phyloP scores from a whole-genome alignment of 441 rosid species.

The Pelargonium fulgidum region DNA sequence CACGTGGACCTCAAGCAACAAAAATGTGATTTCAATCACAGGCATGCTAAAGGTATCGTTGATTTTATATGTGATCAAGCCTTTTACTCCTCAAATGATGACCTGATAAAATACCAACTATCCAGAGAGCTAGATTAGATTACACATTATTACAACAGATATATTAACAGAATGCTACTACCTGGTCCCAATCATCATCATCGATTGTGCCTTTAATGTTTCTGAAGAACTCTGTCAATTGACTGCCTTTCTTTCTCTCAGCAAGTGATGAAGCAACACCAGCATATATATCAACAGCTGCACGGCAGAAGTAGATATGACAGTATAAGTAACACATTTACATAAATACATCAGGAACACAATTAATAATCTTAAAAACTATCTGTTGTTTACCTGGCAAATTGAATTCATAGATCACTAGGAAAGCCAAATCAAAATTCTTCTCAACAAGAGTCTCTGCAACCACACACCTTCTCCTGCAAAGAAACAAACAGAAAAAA shows the following conservation, averaged over 20 bases:
- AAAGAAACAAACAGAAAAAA: conserved; percentile 26
- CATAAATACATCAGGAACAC: conserved; percentile 1
- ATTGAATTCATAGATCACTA: conserved; percentile 78
- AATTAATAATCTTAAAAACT: neutral
- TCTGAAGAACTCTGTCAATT: conserved; percentile 86
- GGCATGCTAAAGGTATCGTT: no score
- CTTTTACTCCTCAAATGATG: neutral
- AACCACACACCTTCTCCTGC: conserved; percentile 84
- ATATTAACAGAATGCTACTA: conserved; percentile 23
- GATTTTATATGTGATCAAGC: no score
- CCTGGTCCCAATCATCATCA: conserved; percentile 99
- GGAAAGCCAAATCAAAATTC: conserved; percentile 92
- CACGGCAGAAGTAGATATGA: conserved; percentile 11
- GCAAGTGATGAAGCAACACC: conserved; percentile 94
- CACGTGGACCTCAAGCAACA: no score
- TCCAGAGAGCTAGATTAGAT: no score
- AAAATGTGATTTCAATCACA: no score
- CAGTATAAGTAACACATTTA: conserved; percentile 12
- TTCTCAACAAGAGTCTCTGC: conserved; percentile 89
- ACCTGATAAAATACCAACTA: no score
- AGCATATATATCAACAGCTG: conserved; percentile 97
- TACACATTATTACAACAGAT: no score
- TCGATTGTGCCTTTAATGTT: conserved; percentile 84
- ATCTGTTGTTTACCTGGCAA: conserved; percentile 57
- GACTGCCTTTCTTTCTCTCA: conserved; percentile 86